Percentiles rank a stretch among this genome's conserved stretches.
Evolutionary conservation across 2,329 filamentous ascomycete species (phyloP).

Genomic region (Aspergillus alliaceus): DNA sequence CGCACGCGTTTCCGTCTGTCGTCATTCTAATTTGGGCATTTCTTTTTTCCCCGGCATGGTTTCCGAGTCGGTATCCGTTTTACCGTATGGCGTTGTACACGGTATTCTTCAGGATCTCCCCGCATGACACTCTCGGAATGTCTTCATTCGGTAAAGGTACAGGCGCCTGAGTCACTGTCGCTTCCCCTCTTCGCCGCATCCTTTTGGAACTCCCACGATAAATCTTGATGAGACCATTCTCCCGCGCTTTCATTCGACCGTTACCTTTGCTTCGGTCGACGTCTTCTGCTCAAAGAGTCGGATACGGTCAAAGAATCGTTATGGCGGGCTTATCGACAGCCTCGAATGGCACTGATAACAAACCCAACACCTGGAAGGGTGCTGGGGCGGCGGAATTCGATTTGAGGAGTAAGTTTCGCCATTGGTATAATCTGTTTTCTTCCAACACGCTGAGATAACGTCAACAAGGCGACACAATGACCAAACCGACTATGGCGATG

Average conservation of each 20-base stretch:
- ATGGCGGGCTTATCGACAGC: conserved; percentile 24
- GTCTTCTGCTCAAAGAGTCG: conserved; percentile 7
- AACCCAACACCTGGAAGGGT: conserved; percentile 37
- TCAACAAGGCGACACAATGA: conserved; percentile 63
- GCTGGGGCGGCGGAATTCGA: conserved; percentile 58
- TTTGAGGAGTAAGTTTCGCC: conserved; percentile 47
- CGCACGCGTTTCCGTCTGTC: conserved; percentile 4
- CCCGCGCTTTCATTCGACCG: conserved; percentile 11
- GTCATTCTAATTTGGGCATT: conserved; percentile 5
- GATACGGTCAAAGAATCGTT: conserved; percentile 10
- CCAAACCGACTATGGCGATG: conserved; percentile 78
- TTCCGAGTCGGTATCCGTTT: background rate
- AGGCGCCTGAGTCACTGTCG: background rate
- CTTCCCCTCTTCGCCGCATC: background rate
- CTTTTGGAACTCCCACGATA: background rate
- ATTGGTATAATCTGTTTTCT: background rate
- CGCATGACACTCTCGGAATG: background rate
- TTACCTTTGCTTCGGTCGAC: conserved; percentile 3
- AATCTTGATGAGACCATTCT: conserved; percentile 10
- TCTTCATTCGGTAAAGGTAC: background rate
- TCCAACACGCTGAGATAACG: background rate
- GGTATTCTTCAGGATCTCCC: background rate
- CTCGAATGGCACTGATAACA: conserved; percentile 17
- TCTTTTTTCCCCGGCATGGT: background rate
- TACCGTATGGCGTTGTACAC: background rate